Conservation (phyloP, 192 early-diverging fungal genomes). For the Coemansia sp. region DNA sequence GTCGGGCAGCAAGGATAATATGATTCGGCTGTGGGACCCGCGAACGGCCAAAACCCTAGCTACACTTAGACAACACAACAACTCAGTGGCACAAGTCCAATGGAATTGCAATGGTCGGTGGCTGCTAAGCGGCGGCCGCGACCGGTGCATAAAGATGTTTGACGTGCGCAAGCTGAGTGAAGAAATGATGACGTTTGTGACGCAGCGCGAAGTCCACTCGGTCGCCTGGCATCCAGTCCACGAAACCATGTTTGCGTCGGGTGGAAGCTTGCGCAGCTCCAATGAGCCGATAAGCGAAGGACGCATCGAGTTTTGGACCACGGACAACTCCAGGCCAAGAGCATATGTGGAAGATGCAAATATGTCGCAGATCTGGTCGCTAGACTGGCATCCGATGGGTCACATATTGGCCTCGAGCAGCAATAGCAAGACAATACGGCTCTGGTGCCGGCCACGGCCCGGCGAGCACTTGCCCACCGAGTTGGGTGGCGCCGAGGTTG, state of each 20-base stretch:
- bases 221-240: constrained; percentile 95
- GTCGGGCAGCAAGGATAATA: constrained; percentile 92
- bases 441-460: constrained; percentile 92
- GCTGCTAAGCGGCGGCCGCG: constrained; percentile 85
- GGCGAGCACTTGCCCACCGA: constrained; percentile 55
- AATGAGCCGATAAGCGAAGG: constrained; percentile 68
- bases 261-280: constrained; percentile 60
- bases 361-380: constrained; percentile 87
- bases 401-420: constrained; percentile 91
- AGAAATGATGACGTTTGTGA: constrained; percentile 82
- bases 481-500: constrained; percentile 23
- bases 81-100: constrained; percentile 76
- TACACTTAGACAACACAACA: constrained; percentile 91
- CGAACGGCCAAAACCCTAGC: constrained; percentile 79
- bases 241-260: constrained; percentile 83
- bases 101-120: constrained; percentile 99
- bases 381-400: constrained; percentile 97
- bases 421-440: constrained; percentile 95
- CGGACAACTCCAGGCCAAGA: constrained; percentile 56
- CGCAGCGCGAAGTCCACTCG: constrained; percentile 84
- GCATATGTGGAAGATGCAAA: constrained; percentile 72
- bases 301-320: constrained; percentile 66
- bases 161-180: constrained; percentile 90
- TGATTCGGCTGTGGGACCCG: constrained; percentile 98
- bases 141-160: constrained; percentile 88